phyloP scores from a whole-genome alignment of 1,284 basidiomycete genomes.

The Fomitopsis pinicola region DNA sequence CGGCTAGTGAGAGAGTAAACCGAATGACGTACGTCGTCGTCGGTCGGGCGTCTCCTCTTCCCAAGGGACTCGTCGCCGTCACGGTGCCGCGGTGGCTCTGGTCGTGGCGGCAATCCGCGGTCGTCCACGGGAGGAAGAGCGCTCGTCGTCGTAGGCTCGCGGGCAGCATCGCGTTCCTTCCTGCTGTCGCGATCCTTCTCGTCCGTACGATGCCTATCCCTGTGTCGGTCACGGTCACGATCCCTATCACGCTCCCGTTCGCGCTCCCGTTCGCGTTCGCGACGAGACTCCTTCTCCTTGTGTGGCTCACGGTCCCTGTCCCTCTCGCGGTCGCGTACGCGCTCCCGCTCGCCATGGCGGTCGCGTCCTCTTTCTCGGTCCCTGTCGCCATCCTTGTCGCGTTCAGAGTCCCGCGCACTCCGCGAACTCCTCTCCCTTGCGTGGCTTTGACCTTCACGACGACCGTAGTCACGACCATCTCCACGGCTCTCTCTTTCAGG shows the following conservation, averaged over 20 bases:
- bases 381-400: constrained; percentile 32
- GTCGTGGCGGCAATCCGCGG: constrained; percentile 49
- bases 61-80: constrained; percentile 55
- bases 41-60: constrained; percentile 59
- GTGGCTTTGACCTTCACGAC: constrained; percentile 23
- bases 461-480: constrained; percentile 39
- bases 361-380: constrained; percentile 34
- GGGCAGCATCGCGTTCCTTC: constrained; percentile 29
- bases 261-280: constrained; percentile 36
- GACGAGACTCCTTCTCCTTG: constrained; percentile 34
- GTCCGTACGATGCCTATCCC: constrained; percentile 19
- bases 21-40: constrained; percentile 61
- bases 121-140: constrained; percentile 36
- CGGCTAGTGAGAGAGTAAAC: constrained; percentile 7
- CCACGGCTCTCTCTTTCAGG: constrained; percentile 40
- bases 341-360: constrained; percentile 36
- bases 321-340: constrained; percentile 30
- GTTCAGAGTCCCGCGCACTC: constrained; percentile 31
- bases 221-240: constrained; percentile 25
- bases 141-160: constrained; percentile 14
- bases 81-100: constrained; percentile 55
- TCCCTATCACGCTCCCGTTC: constrained; percentile 47
- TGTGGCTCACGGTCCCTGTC: constrained; percentile 28
- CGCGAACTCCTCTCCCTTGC: constrained; percentile 20
- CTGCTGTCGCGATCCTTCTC: constrained; percentile 24